Evolutionary conservation across 2,329 filamentous ascomycete genomes (phyloP).

Genomic region (Neophaeococcomyces mojaviensis): DNA sequence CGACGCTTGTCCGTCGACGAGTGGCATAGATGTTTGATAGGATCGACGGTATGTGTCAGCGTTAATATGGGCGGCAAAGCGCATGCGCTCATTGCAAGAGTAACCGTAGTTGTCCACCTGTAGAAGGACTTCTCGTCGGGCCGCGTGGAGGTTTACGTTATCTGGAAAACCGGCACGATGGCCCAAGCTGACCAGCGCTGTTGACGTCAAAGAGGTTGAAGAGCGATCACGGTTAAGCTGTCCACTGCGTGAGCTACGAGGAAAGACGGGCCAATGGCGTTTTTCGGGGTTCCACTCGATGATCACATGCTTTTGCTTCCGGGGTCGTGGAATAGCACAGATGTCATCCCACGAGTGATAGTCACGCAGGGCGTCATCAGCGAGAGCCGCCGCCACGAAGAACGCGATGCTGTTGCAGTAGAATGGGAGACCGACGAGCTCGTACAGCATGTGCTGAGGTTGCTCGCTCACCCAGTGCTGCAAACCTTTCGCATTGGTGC

Average conservation of each 20-base stretch:
- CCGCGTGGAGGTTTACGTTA: slow-evolving; percentile 8
- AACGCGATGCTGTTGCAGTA: slow-evolving; percentile 7
- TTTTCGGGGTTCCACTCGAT: slow-evolving; percentile 3
- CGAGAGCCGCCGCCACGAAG: slow-evolving; percentile 6
- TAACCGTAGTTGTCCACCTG: slow-evolving; percentile 12
- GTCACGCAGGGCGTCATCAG: slow-evolving; percentile 4
- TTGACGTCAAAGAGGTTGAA: slow-evolving; percentile 1
- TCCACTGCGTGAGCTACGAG: neutral
- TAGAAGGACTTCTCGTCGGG: too few relatives aligned
- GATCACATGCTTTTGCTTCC: slow-evolving; percentile 2
- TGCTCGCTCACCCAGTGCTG: slow-evolving; percentile 1
- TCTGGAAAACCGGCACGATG: slow-evolving; percentile 8
- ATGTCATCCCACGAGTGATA: slow-evolving; percentile 10
- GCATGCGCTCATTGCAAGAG: slow-evolving; percentile 8
- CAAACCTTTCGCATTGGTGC: slow-evolving; percentile 8
- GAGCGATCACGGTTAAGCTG: neutral
- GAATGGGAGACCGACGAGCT: slow-evolving; percentile 7
- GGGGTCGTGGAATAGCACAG: slow-evolving; percentile 2
- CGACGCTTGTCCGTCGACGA: too few relatives aligned
- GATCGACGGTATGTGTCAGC: too few relatives aligned
- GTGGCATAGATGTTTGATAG: too few relatives aligned
- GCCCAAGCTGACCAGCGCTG: slow-evolving; percentile 3
- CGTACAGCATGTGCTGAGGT: slow-evolving; percentile 9
- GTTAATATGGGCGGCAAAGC: slow-evolving; percentile 4
- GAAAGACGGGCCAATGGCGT: slow-evolving; percentile 4